Evolutionary conservation across 805 yeast species (phyloP).

Genomic region (Kluyveromyces starmeri): DNA sequence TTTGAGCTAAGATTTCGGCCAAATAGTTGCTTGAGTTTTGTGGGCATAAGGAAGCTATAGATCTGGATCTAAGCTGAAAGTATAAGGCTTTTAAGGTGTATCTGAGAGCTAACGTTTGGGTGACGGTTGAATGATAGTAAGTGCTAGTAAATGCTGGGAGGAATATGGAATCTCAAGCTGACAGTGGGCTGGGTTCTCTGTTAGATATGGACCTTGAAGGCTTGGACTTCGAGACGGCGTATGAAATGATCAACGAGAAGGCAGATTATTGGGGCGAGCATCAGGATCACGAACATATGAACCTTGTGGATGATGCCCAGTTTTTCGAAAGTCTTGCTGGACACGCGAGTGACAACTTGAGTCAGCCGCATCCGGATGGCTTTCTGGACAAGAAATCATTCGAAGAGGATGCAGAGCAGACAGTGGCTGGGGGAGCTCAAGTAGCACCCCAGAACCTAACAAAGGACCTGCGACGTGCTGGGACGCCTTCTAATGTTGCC

Average conservation of each 20-base stretch:
- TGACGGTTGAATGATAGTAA: too few species aligned
- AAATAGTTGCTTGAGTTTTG: too few species aligned
- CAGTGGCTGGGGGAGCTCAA: not conserved
- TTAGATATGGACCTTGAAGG: slow-evolving; percentile 23
- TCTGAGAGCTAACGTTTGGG: too few species aligned
- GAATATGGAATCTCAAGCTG: slow-evolving; percentile 1
- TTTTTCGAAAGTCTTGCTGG: not conserved
- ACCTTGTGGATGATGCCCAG: slow-evolving; percentile 1
- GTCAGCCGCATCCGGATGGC: not conserved
- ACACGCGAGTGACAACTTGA: not conserved
- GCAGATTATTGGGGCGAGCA: not conserved
- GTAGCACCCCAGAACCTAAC: not conserved
- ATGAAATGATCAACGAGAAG: slow-evolving; percentile 21
- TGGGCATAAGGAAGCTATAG: too few species aligned
- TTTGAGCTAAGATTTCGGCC: too few species aligned
- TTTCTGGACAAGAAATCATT: not conserved
- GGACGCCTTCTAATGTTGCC: not conserved
- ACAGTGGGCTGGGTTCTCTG: slow-evolving; percentile 13
- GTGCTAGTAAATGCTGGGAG: too few species aligned
- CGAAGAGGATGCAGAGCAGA: not conserved
- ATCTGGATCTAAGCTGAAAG: too few species aligned
- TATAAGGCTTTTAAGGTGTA: too few species aligned
- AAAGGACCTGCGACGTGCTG: too few species aligned
- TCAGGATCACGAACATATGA: not conserved
- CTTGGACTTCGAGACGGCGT: slow-evolving; percentile 30